A percentile compares a stretch with the other conserved stretches of the same genome.
phyloP scores from a whole-genome alignment of 306 rosid species.

The Lablab purpureus region DNA sequence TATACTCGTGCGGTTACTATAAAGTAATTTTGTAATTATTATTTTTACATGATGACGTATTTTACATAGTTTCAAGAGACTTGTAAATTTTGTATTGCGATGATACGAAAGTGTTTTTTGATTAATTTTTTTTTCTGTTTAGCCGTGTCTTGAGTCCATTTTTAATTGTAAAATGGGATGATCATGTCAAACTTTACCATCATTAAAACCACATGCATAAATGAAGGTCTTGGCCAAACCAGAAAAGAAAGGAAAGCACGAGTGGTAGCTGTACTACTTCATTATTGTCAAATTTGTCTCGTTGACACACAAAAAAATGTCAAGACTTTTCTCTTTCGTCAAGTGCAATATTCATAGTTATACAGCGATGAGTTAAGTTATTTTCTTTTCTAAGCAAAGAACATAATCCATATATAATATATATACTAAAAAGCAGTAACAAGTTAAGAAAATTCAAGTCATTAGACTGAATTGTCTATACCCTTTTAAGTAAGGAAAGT shows the following conservation, averaged over 20 bases:
- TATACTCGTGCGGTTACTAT: not conserved
- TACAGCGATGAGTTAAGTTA: too few relatives aligned
- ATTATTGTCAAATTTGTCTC: not conserved
- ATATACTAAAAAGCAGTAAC: not conserved
- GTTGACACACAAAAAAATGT: not conserved
- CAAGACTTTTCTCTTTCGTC: conserved; percentile 4
- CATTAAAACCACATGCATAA: conserved; percentile 30
- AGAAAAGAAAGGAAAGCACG: not conserved
- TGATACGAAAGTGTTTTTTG: not conserved
- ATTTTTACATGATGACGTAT: not conserved
- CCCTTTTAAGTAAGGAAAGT: not conserved
- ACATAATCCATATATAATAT: not conserved
- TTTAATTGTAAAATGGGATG: conserved; percentile 34
- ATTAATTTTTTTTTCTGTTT: not conserved
- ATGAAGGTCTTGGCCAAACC: conserved; percentile 18
- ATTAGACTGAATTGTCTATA: not conserved
- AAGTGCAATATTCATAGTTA: not conserved
- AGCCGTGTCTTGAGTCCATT: conserved; percentile 30
- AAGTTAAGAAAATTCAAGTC: not conserved
- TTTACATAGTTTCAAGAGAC: not conserved
- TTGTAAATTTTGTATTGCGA: not conserved
- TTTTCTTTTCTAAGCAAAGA: not conserved
- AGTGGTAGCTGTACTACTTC: not conserved
- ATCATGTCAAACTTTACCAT: conserved; percentile 43
- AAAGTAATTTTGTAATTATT: not conserved